Percentiles rank a stretch among this genome's conserved stretches.
These are phyloP conservation scores for Botryosphaeria dothidea DNA, from an alignment of 2,329 filamentous ascomycete species.

Conservation along the genomic window DNA sequence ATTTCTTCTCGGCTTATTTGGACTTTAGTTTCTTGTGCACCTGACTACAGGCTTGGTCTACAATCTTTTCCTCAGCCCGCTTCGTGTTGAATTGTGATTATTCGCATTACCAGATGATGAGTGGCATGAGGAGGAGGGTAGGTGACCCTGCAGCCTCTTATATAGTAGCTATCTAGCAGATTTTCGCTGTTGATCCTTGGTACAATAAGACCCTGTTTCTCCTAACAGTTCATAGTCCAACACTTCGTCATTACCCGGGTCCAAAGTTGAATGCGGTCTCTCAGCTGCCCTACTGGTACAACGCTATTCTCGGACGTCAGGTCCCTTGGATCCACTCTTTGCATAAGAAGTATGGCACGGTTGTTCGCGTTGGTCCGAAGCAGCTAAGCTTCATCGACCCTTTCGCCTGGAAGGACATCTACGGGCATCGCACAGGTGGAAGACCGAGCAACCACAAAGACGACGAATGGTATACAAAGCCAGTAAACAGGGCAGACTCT, in stretches of 20 bases:
- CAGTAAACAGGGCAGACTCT: conserved; percentile 37
- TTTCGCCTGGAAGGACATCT: conserved; percentile 43
- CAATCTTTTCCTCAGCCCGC: no score
- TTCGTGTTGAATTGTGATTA: no score
- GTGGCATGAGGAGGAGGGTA: no score
- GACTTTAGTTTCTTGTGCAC: no score
- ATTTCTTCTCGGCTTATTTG: no score
- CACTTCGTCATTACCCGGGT: neutral
- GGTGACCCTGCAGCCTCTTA: no score
- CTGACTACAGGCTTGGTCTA: no score
- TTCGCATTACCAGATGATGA: no score
- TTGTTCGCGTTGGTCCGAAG: conserved; percentile 43
- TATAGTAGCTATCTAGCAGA: no score
- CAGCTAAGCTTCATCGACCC: conserved; percentile 47
- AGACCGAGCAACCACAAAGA: conserved; percentile 28
- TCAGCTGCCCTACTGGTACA: neutral
- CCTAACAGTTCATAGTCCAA: neutral
- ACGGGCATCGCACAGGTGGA: conserved; percentile 36
- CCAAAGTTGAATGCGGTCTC: neutral
- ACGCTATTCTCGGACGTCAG: neutral
- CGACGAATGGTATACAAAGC: conserved; percentile 28
- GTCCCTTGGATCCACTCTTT: neutral
- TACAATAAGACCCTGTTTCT: no score
- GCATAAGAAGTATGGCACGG: neutral
- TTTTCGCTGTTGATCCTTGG: no score